Evolutionary conservation across 768 basidiomycete genomes (phyloP).

Genomic region (Trametes punicea): DNA sequence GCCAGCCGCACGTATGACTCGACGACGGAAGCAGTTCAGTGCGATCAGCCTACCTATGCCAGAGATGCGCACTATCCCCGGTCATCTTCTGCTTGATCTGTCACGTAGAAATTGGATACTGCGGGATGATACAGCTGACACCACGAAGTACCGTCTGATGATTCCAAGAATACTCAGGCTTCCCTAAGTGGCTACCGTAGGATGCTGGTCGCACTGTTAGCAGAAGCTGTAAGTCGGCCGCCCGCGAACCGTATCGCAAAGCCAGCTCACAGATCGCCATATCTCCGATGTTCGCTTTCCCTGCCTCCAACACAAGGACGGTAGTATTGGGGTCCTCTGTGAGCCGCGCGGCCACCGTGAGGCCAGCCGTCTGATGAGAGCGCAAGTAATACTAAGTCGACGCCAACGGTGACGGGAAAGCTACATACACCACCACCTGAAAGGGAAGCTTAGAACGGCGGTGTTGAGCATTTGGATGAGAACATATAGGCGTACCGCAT

Average conservation of each 20-base stretch:
- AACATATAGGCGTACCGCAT: constrained; percentile 9
- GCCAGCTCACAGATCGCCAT: constrained; percentile 11
- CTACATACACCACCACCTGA: constrained; percentile 22
- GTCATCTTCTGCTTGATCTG: constrained; percentile 15
- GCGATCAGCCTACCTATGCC: constrained; percentile 11
- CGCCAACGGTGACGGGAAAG: too few relatives aligned
- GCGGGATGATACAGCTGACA: background rate
- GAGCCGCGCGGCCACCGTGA: constrained; percentile 40
- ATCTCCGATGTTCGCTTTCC: constrained; percentile 21
- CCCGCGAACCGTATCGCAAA: background rate
- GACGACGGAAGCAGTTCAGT: background rate
- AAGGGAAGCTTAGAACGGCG: background rate
- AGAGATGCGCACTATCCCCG: constrained; percentile 6
- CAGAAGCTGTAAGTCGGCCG: too few relatives aligned
- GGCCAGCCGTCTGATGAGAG: constrained; percentile 31
- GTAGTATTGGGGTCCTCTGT: constrained; percentile 34
- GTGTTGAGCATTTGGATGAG: background rate
- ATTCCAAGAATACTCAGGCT: constrained; percentile 19
- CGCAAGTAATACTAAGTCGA: background rate
- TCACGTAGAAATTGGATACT: background rate
- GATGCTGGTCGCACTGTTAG: constrained; percentile 19
- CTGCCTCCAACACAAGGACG: constrained; percentile 38
- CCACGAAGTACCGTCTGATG: constrained; percentile 18
- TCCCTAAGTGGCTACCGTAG: constrained; percentile 21
- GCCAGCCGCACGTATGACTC: too few relatives aligned